Base-by-base conservation (phyloP, 371 early-diverging fungal genomes). In the Rhizopus sp. region DNA sequence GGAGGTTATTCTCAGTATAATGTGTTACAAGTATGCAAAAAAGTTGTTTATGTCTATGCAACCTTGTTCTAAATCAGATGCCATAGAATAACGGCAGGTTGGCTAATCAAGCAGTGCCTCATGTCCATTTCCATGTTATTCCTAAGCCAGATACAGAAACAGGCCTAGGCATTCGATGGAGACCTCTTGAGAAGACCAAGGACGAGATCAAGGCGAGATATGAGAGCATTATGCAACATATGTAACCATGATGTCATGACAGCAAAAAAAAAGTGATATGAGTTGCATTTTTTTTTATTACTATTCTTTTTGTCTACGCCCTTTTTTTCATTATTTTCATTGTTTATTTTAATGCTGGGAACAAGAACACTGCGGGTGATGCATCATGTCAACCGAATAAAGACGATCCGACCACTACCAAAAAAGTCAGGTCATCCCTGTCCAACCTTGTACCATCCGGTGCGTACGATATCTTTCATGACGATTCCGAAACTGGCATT, bases 111-210 rank as follows among this genome's bases (percentile, higher is more conserved):
- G 85, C 76, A 61, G 93, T 95, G 9, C 84, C 82, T 30, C 96
- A 96, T 63, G 96, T 94, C 13, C 96, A 96, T 66, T 94, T 94
- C 75, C 96, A 96, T 68, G 68, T 93, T 49, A 94, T 94, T 58
- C 94, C 94, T 30, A 93, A 93, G 69, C 85, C 88, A 46, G 73
- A 75, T 41, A 68, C 60, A 5, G 77, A 78, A 12, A 86, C 87
- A 37, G 95, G 95, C 6, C 69, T 95, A 31, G 78, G 72, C 31
- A 75, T 94, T 46, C 73, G 82, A 3, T 94, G 94, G 94, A 66
- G 64, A 32, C 67, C 68, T 5, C 50, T 60, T 13, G 62, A 73
- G 35, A 60, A 70, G 39, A 49, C 68, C 0, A 56, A 64, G 53
- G 80, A 81, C 7, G 77, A 77, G 4, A 52, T 82, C 13, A 60